Evolutionary conservation across 78 protist species (phyloP), one percentile per base, ranked within the genome.

Genomic region (Emiliania huxleyi): DNA sequence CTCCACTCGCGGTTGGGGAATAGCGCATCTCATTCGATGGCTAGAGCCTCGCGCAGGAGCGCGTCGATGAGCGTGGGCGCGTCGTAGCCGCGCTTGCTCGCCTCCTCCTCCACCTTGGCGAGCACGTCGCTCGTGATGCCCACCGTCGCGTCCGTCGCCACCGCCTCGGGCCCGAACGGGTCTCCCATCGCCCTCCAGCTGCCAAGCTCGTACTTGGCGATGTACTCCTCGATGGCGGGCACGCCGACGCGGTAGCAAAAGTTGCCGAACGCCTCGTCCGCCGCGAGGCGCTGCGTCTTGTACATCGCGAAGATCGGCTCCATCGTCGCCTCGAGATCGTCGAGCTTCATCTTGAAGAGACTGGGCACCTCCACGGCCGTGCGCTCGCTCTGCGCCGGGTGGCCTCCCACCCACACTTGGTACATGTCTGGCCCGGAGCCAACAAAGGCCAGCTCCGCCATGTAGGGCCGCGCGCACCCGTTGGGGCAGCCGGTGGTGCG

Each of bases 401-500:
- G 56, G 49, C 94, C 94, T 38, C 94, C 94, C 26, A 91, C 18
- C 94, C 94, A 91, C 8, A 91, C 23, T 81, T 91, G 94, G 88
- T 96, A 95, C 18, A 43, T 15, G 55, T 91, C 89, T 1, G 97
- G 96, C 8, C 94, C 97, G 38, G 87, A 45, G 40, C 97, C 97
- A 29, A 96, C 97, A 11, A 96, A 89, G 40, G 96, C 97, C 37
- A 96, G 35, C 90, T 96, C 97, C 5, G 97, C 96, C 49, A 94
- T 69, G 95, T 94, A 96, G 3, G 97, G 97, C 38, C 97, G 91
- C 26, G 96, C 95, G 93, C 97, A 96, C 38, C 97, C 97, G 94
- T 96, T 96, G 49, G 97, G 97, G 83, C 97, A 96, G 62, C 97
- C 96, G 19, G 96, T 94, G 92, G 95, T 95, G 91, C 97, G 95